Evolutionary conservation across 2,329 filamentous ascomycete species (phyloP).

Genomic region (Calonectria fujianensis): DNA sequence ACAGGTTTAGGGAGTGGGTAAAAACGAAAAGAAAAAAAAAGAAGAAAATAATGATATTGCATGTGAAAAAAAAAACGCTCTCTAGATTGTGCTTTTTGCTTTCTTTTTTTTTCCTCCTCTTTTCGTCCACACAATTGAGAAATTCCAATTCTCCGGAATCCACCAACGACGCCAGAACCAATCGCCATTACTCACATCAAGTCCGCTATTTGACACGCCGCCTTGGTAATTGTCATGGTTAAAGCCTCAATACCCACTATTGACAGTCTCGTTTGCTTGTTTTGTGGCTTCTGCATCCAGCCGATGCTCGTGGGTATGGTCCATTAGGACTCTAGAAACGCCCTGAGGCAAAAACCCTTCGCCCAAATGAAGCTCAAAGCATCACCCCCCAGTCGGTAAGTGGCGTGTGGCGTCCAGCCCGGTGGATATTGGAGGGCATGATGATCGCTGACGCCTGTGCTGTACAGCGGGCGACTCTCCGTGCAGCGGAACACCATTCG

Average conservation of each 20-base stretch:
- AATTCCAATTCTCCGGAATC: not conserved
- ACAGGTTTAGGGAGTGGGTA: not conserved
- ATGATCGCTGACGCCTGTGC: conserved; percentile 29
- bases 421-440: conserved; percentile 17
- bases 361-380: conserved; percentile 36
- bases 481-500: conserved; percentile 6
- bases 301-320: conserved; percentile 43
- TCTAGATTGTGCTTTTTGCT: not conserved
- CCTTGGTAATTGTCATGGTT: conserved; percentile 10
- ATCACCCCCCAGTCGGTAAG: conserved; percentile 37
- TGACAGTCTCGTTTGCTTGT: conserved; percentile 43
- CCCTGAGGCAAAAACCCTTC: conserved; percentile 49
- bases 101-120: not conserved
- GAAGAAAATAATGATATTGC: not conserved
- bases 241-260: conserved; percentile 38
- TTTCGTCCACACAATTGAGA: not conserved
- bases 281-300: conserved; percentile 41
- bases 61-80: not conserved
- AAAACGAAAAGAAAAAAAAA: not conserved
- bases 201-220: not conserved
- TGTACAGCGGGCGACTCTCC: conserved; percentile 29
- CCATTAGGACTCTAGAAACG: conserved; percentile 45
- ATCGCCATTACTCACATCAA: not conserved
- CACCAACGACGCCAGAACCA: not conserved
- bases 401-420: conserved; percentile 38